Evolutionary conservation across 2,329 filamentous ascomycete species (phyloP).

Genomic region (Hypomyces perniciosus): DNA sequence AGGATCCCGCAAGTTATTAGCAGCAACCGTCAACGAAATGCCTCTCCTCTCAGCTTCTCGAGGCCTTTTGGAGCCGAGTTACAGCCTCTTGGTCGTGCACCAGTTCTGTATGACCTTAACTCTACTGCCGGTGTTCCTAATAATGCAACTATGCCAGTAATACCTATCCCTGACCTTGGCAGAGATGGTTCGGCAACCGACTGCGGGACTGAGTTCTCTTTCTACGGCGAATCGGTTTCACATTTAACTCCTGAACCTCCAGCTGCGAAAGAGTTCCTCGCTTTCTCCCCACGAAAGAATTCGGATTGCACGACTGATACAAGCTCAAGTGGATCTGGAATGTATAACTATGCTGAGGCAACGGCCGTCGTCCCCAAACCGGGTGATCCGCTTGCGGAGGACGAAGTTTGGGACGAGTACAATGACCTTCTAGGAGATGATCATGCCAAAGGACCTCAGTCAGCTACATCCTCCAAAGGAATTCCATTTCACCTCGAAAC

Average conservation of each 20-base stretch:
- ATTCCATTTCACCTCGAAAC: conserved; percentile 51
- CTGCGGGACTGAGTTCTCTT: conserved; percentile 26
- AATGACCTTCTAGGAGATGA: conserved; percentile 76
- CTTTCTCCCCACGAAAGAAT: conserved; percentile 66
- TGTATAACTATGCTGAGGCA: conserved; percentile 53
- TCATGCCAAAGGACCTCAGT: conserved; percentile 38
- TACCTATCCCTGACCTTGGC: conserved; percentile 31
- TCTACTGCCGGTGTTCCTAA: conserved; percentile 46
- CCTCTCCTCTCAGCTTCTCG: conserved; percentile 76
- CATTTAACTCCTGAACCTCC: conserved; percentile 26
- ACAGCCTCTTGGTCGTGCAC: conserved; percentile 29
- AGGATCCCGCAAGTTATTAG: conserved; percentile 79
- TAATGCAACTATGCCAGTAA: conserved; percentile 32
- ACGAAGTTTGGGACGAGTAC: conserved; percentile 93
- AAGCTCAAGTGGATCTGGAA: conserved; percentile 60
- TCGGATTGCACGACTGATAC: conserved; percentile 53
- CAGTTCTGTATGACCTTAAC: conserved; percentile 23
- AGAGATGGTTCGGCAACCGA: conserved; percentile 30
- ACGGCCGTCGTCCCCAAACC: conserved; percentile 61
- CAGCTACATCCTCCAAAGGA: conserved; percentile 51
- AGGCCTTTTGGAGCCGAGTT: conserved; percentile 63
- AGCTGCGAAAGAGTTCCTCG: conserved; percentile 59
- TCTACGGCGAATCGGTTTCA: conserved; percentile 25
- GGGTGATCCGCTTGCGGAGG: conserved; percentile 61
- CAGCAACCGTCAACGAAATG: conserved; percentile 53